phyloP scores from a whole-genome alignment of 1,139 yeast species.

The Candida glucosophila region DNA sequence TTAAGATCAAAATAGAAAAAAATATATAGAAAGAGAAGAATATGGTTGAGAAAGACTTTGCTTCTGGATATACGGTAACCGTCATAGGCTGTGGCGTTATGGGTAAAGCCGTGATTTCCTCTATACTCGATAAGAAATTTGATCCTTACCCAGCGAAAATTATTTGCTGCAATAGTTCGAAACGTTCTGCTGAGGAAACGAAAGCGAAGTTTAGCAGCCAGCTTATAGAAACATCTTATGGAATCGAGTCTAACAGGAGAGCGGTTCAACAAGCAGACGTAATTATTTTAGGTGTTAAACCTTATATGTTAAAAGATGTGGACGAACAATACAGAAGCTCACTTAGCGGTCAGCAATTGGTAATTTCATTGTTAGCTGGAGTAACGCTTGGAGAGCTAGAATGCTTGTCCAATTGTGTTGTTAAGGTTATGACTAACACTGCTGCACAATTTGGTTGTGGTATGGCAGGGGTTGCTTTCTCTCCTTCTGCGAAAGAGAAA shows the following conservation, averaged over 20 bases:
- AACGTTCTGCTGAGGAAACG: conserved; percentile 36
- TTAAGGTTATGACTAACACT: conserved; percentile 97
- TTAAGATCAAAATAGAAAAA: too few relatives aligned
- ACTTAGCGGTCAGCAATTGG: conserved; percentile 46
- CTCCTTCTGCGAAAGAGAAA: conserved; percentile 37
- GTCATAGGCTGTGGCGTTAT: conserved; percentile 91
- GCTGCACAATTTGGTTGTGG: conserved; percentile 92
- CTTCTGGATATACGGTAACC: conserved; percentile 67
- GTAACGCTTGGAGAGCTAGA: conserved; percentile 70
- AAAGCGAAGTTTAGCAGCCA: conserved; percentile 34
- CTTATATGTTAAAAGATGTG: conserved; percentile 62
- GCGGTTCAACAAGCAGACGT: conserved; percentile 63
- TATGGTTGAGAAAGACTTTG: too few relatives aligned
- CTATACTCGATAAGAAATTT: conserved; percentile 46
- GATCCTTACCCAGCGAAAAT: conserved; percentile 62
- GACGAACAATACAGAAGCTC: conserved; percentile 34
- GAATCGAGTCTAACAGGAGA: conserved; percentile 38
- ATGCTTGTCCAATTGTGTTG: conserved; percentile 48
- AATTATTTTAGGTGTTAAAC: conserved; percentile 79
- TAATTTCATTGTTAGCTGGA: conserved; percentile 87
- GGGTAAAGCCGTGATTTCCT: conserved; percentile 93
- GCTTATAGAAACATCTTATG: conserved; percentile 47
- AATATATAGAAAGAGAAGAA: too few relatives aligned
- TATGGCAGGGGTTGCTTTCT: conserved; percentile 78
- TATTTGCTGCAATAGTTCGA: conserved; percentile 66